These are phyloP conservation scores for Colletotrichum tropicicola DNA, from an alignment of 2,329 filamentous ascomycete genomes.

Conservation along the genomic window DNA sequence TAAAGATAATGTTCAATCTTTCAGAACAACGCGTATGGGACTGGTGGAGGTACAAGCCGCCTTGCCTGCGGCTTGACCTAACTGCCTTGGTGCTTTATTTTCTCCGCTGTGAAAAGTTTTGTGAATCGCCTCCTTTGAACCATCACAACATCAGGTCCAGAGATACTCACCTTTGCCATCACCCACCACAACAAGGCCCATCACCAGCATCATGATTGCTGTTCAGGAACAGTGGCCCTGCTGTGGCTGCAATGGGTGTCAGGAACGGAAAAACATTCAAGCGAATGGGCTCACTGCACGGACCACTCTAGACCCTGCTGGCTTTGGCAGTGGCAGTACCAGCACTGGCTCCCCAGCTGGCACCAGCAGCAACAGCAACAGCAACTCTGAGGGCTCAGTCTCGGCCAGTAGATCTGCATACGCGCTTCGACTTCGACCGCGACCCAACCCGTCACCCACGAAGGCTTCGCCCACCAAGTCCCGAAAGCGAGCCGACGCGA, in stretches of 20 bases:
- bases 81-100: not conserved
- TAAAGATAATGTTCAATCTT: conserved; percentile 30
- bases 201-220: not conserved
- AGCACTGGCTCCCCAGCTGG: conserved; percentile 22
- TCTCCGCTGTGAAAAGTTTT: not conserved
- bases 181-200: not conserved
- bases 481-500: not conserved
- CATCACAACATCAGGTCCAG: too few relatives aligned
- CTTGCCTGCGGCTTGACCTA: not conserved
- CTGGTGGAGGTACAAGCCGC: not conserved
- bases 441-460: not conserved
- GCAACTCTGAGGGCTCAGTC: not conserved
- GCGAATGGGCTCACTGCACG: not conserved
- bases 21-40: not conserved
- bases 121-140: not conserved
- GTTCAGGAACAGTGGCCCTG: not conserved
- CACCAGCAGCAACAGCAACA: conserved; percentile 6
- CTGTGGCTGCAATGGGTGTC: conserved; percentile 13
- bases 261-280: conserved; percentile 19
- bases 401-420: conserved; percentile 7
- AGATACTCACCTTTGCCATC: too few relatives aligned
- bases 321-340: not conserved
- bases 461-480: conserved; percentile 19
- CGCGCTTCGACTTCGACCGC: conserved; percentile 25
- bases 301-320: conserved; percentile 4